Evolutionary conservation across 2,329 filamentous ascomycete genomes (phyloP), one percentile per base, ranked within the genome.

Genomic region (Neofusicoccum cordaticola): DNA sequence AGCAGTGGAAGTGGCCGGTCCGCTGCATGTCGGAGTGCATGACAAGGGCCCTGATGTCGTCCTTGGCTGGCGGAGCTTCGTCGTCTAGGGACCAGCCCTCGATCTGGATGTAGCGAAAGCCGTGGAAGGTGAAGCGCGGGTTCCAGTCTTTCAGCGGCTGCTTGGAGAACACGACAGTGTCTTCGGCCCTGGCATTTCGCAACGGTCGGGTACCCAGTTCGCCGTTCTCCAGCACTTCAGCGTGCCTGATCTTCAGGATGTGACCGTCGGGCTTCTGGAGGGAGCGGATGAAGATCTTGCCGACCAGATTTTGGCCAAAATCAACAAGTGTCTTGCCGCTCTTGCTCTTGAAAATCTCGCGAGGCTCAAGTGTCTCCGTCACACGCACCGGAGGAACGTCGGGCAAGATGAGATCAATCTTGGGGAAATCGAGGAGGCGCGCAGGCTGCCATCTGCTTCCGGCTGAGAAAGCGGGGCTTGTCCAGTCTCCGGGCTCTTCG

Each of bases 241-340:
- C 81, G 69, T 87, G 85, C 0, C 71, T 72, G 13, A 88, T 73
- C 70, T 41, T 83, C 69, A 76, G 84, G 77, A 53, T 78, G 73
- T 65, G 81, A 64, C 64, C 80, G 2, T 70, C 69, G 0, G 75
- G 72, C 0, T 77, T 80, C 44, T 68, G 68, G 1, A 81, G 70
- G 1, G 48, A 75, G 12, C 39, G 34, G 11, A 86, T 68, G 0
- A 74, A 72, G 1, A 86, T 63, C 67, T 78, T 78, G 1, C 85
- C 85, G 0, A 86, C 84, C 0, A 87, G 73, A 67, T 87, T 86
- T 68, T 87, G 84, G 1, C 84, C 84, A 70, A 87, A 86, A 67
- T 87, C 84, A 37, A 87, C 65, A 1, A 86, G 73, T 0, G 74
- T 80, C 68, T 83, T 83, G 4, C 82, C 82, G 0, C 79, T 78